Base-by-base conservation (phyloP, 139 green algal species). In the Mesotaenium endlicherianum region DNA sequence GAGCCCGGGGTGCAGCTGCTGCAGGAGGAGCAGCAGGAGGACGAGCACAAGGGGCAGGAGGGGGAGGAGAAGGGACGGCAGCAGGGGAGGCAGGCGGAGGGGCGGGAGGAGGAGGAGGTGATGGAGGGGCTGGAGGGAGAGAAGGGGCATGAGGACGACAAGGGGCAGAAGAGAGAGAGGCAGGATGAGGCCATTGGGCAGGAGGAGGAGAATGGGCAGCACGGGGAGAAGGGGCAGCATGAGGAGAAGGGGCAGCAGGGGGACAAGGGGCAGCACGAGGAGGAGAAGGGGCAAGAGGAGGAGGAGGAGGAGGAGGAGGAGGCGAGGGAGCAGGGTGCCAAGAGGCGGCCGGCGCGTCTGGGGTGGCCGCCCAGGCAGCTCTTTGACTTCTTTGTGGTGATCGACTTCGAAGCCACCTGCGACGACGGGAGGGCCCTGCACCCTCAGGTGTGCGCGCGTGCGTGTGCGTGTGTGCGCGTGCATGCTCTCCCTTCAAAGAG, bases 381-480 rank as follows among this genome's bases (percentile, higher is more conserved):
- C 8, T 87, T 86, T 86, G 79, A 86, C 69, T 88, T 38, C 38
- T 77, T 84, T 59, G 31, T 89, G 8, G 82, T 88, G 14, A 5
- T 88, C 36, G 82, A 88, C 34, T 88, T 88, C 41, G 82, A 88
- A 36, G 3, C n/a, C 40, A 88, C 82, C 16, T 88, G 82, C 31
- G 81, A 89, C 39, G 85, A 86, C 4, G 36, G 4, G 26, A 84
- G 34, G 14, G 45, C 3, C 30, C 77, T 86, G 17, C 26, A 47
- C 42, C 75, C 75, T 16, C 41, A 49, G 8, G 70, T 78, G n/a
- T n/a, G n/a, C n/a, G n/a, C n/a, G n/a, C n/a, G n/a, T n/a, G n/a
- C n/a, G n/a, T n/a, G n/a, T n/a, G n/a, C n/a, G n/a, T n/a, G n/a
- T n/a, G n/a, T n/a, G n/a, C n/a, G n/a, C n/a, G n/a, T n/a, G n/a